A percentile compares a stretch with the other conserved stretches of the same genome.
phyloP scores from a whole-genome alignment of 148 eudicot species.

The Silene uniflora region DNA sequence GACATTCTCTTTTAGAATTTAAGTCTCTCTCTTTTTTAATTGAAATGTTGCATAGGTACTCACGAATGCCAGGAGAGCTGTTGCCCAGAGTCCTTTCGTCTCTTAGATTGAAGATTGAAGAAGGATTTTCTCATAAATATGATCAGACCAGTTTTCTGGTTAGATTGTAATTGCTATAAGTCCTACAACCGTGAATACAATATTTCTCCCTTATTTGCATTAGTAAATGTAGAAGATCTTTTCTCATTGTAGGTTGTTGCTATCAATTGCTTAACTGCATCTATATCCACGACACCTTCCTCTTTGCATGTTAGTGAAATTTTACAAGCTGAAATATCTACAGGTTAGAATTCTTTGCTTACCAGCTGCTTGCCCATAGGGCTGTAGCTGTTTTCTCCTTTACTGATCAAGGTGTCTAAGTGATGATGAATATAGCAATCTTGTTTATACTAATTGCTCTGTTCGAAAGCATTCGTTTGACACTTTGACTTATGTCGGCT shows the following conservation, averaged over 20 bases:
- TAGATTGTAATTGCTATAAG: slow-evolving; percentile 28
- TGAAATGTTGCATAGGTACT: slow-evolving; percentile 46
- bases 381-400: not conserved
- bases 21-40: slow-evolving; percentile 1
- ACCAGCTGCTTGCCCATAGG: not conserved
- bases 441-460: not conserved
- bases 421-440: not conserved
- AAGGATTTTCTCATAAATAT: slow-evolving; percentile 57
- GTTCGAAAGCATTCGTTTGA: not conserved
- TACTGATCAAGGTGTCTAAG: not conserved
- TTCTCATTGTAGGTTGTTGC: slow-evolving; percentile 46
- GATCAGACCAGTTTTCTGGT: slow-evolving; percentile 80
- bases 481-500: not conserved
- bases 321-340: slow-evolving; percentile 60
- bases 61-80: slow-evolving; percentile 85
- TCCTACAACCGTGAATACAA: not conserved
- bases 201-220: not conserved
- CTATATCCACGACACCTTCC: slow-evolving; percentile 75
- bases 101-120: slow-evolving; percentile 56
- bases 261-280: slow-evolving; percentile 69
- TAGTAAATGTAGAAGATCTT: not conserved
- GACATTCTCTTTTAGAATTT: not conserved
- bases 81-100: slow-evolving; percentile 62
- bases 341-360: slow-evolving; percentile 46
- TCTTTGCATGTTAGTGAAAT: slow-evolving; percentile 56